phyloP scores from a whole-genome alignment of 257 asterid species.

The Nicotiana tomentosiformis region DNA sequence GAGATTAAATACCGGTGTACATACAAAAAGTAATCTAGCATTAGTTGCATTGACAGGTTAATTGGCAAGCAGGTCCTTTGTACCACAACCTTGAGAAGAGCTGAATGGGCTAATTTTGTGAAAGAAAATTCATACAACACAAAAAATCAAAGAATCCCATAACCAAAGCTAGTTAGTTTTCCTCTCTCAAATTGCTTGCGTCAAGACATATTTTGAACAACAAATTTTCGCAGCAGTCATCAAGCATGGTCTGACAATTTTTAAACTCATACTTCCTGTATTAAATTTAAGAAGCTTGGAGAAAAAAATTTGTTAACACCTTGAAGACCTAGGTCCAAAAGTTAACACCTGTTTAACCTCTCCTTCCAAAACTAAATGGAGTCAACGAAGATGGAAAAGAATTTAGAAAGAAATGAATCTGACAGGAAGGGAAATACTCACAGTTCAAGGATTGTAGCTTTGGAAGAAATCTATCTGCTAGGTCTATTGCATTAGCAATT shows the following conservation, averaged over 20 bases:
- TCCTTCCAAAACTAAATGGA: neutral
- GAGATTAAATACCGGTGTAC: neutral
- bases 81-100: neutral
- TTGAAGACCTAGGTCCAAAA: neutral
- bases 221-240: neutral
- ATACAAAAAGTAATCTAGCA: neutral
- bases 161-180: neutral
- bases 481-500: conserved; percentile 92
- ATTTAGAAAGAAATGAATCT: neutral
- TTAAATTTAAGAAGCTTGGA: neutral
- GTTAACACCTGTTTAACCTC: neutral
- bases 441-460: conserved; percentile 78
- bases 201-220: neutral
- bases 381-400: neutral
- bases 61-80: neutral
- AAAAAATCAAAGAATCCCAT: neutral
- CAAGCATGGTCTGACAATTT: neutral
- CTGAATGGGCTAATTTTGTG: neutral
- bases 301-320: neutral
- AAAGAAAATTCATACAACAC: neutral
- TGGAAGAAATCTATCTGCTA: conserved; percentile 93
- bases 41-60: neutral
- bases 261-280: neutral
- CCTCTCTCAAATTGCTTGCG: neutral
- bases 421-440: conserved; percentile 39